These are phyloP conservation scores for Brassica carinata DNA, from an alignment of 345 rosid genomes.

Conservation along the genomic window DNA sequence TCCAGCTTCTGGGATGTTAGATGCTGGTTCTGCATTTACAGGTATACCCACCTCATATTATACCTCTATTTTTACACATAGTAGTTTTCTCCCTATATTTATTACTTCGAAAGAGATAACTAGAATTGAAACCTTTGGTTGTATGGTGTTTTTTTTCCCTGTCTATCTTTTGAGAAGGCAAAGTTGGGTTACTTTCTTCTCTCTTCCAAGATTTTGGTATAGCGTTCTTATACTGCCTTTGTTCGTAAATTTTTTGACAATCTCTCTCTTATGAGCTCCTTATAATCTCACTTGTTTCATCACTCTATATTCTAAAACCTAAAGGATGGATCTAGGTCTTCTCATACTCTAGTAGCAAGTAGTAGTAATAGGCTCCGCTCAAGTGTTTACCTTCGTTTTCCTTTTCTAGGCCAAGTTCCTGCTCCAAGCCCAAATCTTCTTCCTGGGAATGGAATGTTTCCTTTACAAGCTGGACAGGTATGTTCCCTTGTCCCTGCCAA, in stretches of 20 bases:
- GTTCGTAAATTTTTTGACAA: not conserved
- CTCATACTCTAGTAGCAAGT: not conserved
- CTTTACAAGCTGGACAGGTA: conserved; percentile 47
- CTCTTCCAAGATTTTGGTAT: not conserved
- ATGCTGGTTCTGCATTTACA: conserved; percentile 44
- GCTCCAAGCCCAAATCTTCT: conserved; percentile 30
- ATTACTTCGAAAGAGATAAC: not conserved
- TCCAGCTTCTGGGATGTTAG: conserved; percentile 63
- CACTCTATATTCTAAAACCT: not conserved
- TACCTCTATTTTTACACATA: not conserved
- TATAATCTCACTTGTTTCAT: not conserved
- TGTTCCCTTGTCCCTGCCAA: conserved; percentile 10
- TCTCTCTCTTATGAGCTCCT: not conserved
- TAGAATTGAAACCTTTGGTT: not conserved
- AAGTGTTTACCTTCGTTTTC: conserved; percentile 5
- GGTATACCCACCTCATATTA: conserved; percentile 35
- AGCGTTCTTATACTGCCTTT: not conserved
- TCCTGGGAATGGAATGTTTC: conserved; percentile 42
- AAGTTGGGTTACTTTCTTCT: not conserved
- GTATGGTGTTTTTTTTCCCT: not conserved
- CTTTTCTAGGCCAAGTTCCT: conserved; percentile 39
- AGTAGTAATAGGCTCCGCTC: not conserved
- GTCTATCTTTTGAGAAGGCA: not conserved
- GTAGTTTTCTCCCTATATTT: not conserved
- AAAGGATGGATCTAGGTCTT: not conserved